Evolutionary conservation across 768 basidiomycete genomes (phyloP).

Genomic region (Trametes cinnabarina): DNA sequence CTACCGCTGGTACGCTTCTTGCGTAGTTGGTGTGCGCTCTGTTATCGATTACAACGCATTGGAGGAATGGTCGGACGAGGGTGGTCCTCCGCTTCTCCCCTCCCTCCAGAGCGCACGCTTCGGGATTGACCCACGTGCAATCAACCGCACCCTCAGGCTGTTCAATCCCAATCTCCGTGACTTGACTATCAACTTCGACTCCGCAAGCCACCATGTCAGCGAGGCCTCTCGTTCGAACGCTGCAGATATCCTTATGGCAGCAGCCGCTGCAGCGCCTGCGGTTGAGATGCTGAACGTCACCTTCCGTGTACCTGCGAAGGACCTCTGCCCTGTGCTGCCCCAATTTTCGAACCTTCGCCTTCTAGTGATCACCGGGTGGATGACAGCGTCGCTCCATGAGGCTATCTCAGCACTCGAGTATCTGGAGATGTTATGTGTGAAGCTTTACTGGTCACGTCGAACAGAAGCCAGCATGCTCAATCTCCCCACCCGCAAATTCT

Average conservation of each 20-base stretch:
- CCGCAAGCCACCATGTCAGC: not conserved
- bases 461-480: not conserved
- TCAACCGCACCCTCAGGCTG: constrained; percentile 3
- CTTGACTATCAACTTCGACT: constrained; percentile 1
- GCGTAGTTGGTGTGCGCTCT: not conserved
- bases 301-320: not conserved
- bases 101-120: not conserved
- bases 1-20: constrained; percentile 8
- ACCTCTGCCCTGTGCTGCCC: not conserved
- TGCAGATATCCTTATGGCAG: not conserved
- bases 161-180: not conserved
- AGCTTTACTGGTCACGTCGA: constrained; percentile 8
- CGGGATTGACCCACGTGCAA: not conserved
- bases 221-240: not conserved
- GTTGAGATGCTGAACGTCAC: constrained; percentile 4
- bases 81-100: constrained; percentile 2
- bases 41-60: constrained; percentile 4
- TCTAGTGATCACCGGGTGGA: constrained; percentile 2
- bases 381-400: constrained; percentile 6
- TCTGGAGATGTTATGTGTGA: constrained; percentile 1
- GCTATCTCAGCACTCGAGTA: not conserved
- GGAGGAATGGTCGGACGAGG: constrained; percentile 4
- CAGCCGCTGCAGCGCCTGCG: not conserved
- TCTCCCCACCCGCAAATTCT: not conserved
- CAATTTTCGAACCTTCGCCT: constrained; percentile 1